Conservation (phyloP, 805 yeast species). For the Yarrowia sp. region DNA sequence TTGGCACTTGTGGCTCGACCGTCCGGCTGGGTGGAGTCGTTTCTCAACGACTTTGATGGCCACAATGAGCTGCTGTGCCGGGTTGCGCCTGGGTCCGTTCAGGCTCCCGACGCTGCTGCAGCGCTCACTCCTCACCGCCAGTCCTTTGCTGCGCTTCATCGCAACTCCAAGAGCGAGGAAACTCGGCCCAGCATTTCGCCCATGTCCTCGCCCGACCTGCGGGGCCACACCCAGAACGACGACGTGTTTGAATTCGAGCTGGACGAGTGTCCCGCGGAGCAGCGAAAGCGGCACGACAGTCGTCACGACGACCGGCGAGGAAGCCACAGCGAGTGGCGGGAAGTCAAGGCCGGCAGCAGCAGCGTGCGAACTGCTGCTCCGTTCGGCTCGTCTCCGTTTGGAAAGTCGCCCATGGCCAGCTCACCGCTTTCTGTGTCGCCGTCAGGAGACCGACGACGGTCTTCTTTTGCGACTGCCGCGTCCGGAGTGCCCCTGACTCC, state of each 20-base stretch:
- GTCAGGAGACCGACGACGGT: slow-evolving; percentile 4
- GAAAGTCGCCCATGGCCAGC: slow-evolving; percentile 14
- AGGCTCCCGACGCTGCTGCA: not conserved
- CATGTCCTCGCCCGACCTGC: slow-evolving; percentile 10
- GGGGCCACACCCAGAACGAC: slow-evolving; percentile 13
- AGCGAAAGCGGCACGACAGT: slow-evolving; percentile 10
- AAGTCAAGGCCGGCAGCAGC: not conserved
- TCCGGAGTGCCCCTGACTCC: slow-evolving; percentile 19
- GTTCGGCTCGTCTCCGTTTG: slow-evolving; percentile 15
- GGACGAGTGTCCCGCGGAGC: slow-evolving; percentile 37
- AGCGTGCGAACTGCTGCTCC: slow-evolving; percentile 1
- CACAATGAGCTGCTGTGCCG: slow-evolving; percentile 44
- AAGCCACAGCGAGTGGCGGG: slow-evolving; percentile 23
- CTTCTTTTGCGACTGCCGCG: slow-evolving; percentile 27
- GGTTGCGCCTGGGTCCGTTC: slow-evolving; percentile 39
- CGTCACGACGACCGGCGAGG: slow-evolving; percentile 5
- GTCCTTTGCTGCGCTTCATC: slow-evolving; percentile 30
- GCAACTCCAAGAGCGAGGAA: slow-evolving; percentile 38
- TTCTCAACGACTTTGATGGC: slow-evolving; percentile 50
- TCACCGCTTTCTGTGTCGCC: slow-evolving; percentile 21
- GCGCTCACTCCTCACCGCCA: slow-evolving; percentile 31
- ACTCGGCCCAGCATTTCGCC: slow-evolving; percentile 19
- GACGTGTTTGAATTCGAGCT: slow-evolving; percentile 39
- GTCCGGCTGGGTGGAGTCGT: slow-evolving; percentile 42
- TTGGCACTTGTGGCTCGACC: not conserved